Conservation (phyloP, 2,329 filamentous ascomycete species). For the Talaromyces funiculosus region DNA sequence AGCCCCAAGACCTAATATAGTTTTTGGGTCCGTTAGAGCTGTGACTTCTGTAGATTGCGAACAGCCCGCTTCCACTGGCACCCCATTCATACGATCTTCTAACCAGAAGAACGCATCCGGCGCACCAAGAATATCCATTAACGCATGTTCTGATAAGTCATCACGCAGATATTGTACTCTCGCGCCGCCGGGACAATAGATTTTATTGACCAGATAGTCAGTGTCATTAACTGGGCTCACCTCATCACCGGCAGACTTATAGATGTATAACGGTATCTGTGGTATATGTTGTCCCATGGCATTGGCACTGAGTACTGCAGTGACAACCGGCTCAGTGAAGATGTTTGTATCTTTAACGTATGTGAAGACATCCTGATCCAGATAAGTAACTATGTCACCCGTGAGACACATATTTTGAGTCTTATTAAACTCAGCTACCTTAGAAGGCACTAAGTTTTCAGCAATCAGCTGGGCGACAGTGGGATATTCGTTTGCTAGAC, state of each 20-base stretch:
- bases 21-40: slow-evolving; percentile 13
- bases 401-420: slow-evolving; percentile 20
- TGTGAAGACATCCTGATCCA: slow-evolving; percentile 19
- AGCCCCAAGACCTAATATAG: slow-evolving; percentile 11
- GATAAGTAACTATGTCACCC: slow-evolving; percentile 18
- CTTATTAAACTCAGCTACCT: slow-evolving; percentile 19
- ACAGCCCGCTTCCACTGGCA: slow-evolving; percentile 14
- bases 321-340: slow-evolving; percentile 14
- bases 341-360: slow-evolving; percentile 19
- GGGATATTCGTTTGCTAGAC: slow-evolving; percentile 25
- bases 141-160: slow-evolving; percentile 37
- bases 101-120: slow-evolving; percentile 29
- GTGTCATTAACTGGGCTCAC: slow-evolving; percentile 41
- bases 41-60: slow-evolving; percentile 16
- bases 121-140: slow-evolving; percentile 30
- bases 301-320: slow-evolving; percentile 19
- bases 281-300: slow-evolving; percentile 39
- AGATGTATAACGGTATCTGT: slow-evolving; percentile 45
- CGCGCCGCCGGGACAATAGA: slow-evolving; percentile 35
- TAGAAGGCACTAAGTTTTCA: slow-evolving; percentile 17
- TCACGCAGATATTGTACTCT: slow-evolving; percentile 45
- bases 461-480: slow-evolving; percentile 16
- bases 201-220: slow-evolving; percentile 35
- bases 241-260: slow-evolving; percentile 48
- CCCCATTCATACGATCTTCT: slow-evolving; percentile 19